phyloP scores from a whole-genome alignment of 192 early-diverging fungal species.

The Dissophora globulifera region DNA sequence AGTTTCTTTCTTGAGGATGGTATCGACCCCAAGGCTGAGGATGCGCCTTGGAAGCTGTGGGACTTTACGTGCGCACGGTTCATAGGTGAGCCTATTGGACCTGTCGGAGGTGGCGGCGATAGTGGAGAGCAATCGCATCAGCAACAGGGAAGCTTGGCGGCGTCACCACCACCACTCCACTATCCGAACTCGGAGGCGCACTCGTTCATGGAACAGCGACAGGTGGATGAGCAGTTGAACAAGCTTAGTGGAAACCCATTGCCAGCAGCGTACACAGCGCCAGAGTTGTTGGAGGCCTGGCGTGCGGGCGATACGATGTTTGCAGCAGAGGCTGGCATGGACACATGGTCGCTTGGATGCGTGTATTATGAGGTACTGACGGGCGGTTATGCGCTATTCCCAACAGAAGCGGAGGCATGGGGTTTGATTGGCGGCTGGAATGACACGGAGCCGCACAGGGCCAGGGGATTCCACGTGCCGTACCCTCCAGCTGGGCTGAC shows the following conservation, averaged over 20 bases:
- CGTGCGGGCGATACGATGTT: slow-evolving; percentile 36
- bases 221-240: slow-evolving; percentile 17
- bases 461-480: slow-evolving; percentile 21
- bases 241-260: slow-evolving; percentile 42
- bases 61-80: slow-evolving; percentile 48
- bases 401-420: slow-evolving; percentile 40
- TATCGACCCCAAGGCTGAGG: slow-evolving; percentile 33
- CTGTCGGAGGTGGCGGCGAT: slow-evolving; percentile 34
- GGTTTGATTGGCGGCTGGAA: slow-evolving; percentile 38
- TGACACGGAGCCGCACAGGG: slow-evolving; percentile 1
- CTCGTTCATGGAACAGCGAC: slow-evolving; percentile 32
- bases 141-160: too few relatives aligned
- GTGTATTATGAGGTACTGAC: slow-evolving; percentile 46
- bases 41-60: slow-evolving; percentile 51
- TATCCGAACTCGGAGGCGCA: slow-evolving; percentile 11
- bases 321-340: slow-evolving; percentile 46
- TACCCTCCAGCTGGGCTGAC: slow-evolving; percentile 10
- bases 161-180: slow-evolving; percentile 3
- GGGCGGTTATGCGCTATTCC: slow-evolving; percentile 27
- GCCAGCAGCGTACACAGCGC: slow-evolving; percentile 37
- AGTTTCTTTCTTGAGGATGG: slow-evolving; percentile 51
- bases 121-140: background rate
- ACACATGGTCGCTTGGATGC: slow-evolving; percentile 46
- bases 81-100: slow-evolving; percentile 45
- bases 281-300: slow-evolving; percentile 49